A percentile compares a stretch with the other conserved stretches of the same genome.
Evolutionary conservation across 257 asterid species (phyloP).

Genomic region (Nicotiana obtusifolia): DNA sequence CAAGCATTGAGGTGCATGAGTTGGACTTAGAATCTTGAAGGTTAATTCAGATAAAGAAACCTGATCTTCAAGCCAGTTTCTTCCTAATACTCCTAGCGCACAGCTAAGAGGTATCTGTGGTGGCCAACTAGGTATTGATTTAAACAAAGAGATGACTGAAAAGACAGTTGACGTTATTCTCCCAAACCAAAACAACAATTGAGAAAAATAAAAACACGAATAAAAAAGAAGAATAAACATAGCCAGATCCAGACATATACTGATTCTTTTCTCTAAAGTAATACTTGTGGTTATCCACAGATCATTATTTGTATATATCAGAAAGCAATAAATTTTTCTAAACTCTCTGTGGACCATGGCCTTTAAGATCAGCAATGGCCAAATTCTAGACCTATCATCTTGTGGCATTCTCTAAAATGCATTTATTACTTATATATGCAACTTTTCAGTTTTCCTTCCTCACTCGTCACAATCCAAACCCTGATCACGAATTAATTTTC

Average conservation of each 20-base stretch:
- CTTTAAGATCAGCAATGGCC: constrained; percentile 5
- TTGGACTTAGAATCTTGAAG: not conserved
- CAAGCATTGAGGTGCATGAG: not conserved
- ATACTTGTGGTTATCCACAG: not conserved
- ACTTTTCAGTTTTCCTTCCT: not conserved
- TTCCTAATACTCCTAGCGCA: not conserved
- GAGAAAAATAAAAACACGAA: not conserved
- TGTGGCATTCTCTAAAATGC: not conserved
- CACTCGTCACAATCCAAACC: not conserved
- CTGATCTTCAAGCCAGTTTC: not conserved
- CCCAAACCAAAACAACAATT: not conserved
- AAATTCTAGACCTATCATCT: not conserved
- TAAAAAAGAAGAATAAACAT: not conserved
- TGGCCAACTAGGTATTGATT: not conserved
- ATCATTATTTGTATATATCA: not conserved
- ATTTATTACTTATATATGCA: not conserved
- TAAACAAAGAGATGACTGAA: not conserved
- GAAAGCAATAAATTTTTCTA: not conserved
- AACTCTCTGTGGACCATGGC: not conserved
- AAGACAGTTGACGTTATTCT: not conserved
- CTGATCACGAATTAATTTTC: not conserved
- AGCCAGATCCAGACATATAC: not conserved
- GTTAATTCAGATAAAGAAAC: not conserved
- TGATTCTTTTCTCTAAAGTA: constrained; percentile 1
- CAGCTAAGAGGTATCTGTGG: not conserved